Base-by-base conservation (phyloP, 306 rosid species). In the Quercus dentata region DNA sequence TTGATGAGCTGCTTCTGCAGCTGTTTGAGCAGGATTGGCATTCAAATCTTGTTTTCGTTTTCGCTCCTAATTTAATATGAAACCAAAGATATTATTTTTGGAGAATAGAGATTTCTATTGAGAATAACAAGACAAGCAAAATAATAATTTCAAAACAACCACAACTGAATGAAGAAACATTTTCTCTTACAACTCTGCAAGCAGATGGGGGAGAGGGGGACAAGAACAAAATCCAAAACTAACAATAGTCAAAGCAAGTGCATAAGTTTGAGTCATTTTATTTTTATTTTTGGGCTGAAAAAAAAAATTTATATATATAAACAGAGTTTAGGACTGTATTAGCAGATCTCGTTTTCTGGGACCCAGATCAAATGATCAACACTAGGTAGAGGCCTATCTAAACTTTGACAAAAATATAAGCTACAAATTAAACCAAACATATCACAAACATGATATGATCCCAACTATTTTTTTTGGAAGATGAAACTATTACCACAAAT, bases 11-110 rank as follows among this genome's bases (percentile, higher is more conserved):
- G 94, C 92, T 81, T 89, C 98, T n/a, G 83, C 89, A 74, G 94
- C 90, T 23, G 96, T 89, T 84, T 90, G 90, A 76, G 94, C 97
- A 80, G 96, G 91, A 82, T 84, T 86, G 58, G 86, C 88, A 79
- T 87, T 82, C 46, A 79, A 78, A 80, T 85, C 82, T 62, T 80
- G 88, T 84, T 64, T 86, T 30, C 79, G 77, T 54, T 77, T 87
- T 79, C 76, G 76, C 85, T 89, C 94, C 97, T 91, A 74, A 20
- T 61, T 76, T 57, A 28, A 71, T 1, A 30, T 57, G 20, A 69
- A 75, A 74, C 71, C 59, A 64, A 78, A 35, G 41, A 49, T 31
- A n/a, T 57, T 61, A 62, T 55, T 73, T 12, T 46, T 58, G 31
- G 49, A 76, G 76, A 21, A 56, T 55, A 23, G 56, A 76, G 52